Evolutionary conservation across 164 flowering plant species (phyloP), one percentile per base, ranked within the genome.

Genomic region (Aristolochia californica): DNA sequence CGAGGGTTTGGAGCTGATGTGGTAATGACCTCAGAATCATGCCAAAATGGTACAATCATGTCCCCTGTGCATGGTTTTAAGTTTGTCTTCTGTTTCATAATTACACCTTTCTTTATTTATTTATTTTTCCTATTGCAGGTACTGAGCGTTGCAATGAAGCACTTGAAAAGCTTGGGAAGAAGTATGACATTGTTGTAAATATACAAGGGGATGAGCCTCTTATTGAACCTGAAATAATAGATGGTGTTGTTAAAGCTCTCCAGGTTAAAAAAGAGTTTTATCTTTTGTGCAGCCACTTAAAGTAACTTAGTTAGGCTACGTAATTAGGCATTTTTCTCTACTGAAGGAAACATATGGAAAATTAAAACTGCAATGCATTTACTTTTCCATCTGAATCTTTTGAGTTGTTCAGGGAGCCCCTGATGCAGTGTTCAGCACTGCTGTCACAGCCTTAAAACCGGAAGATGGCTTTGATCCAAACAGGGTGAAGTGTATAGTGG

Each of bases 191-290:
- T 70, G 97, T 90, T 59, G 99, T 94, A 50, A 94, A 94, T 68
- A 94, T 94, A 68, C 99, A 90, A 63, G 99, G 97, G 25, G 97
- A 90, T 68, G 97, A 94, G 69, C 99, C 99, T 68, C 91, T 94
- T 50, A 79, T 87, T 70, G 97, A 94, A 72, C 99, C 99, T 43
- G 96, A 94, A 75, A 84, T 94, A 49, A 89, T 94, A 60, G 97
- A 90, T 78, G 93, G 85, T 45, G 66, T 87, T 69, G 97, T 90
- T 30, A 78, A 78, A 74, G 87, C 95, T n/a, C 79, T 90, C 50
- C 97, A 85, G 95, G 97, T 87, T 20, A 50, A 2, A 22, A 50
- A 22, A 26, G 40, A 25, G 43, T 50, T 18, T 48, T 54, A 34
- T 34, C 40, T 4, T n/a, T 9, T 34, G 40, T 34, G 10, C 40